phyloP scores from a whole-genome alignment of 1,139 yeast genomes.

The Starmera stellimalicola region DNA sequence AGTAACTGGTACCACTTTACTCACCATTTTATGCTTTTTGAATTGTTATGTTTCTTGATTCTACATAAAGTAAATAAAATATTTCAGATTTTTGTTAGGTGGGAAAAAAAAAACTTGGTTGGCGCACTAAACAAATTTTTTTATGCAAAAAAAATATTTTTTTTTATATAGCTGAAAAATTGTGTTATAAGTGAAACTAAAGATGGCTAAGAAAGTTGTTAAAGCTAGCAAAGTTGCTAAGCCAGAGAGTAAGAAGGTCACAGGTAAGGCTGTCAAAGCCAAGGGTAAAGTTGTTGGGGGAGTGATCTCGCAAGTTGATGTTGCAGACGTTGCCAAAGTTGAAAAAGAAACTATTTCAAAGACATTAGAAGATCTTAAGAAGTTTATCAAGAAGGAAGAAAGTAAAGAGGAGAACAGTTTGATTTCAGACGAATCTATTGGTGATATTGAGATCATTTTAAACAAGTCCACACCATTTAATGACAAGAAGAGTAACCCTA shows the following conservation, averaged over 20 bases:
- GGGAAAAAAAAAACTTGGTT: not conserved
- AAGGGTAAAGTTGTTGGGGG: conserved; percentile 2
- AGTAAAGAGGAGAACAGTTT: conserved; percentile 27
- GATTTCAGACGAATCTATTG: conserved; percentile 40
- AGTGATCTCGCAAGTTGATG: conserved; percentile 17
- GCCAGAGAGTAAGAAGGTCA: not conserved
- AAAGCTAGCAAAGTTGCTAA: not conserved
- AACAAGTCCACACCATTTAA: conserved; percentile 49
- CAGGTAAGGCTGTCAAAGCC: not conserved
- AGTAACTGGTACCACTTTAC: no score
- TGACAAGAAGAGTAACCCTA: conserved; percentile 62
- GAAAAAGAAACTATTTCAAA: conserved; percentile 17
- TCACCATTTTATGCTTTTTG: no score
- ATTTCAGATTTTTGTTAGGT: no score
- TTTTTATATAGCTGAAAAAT: conserved; percentile 8
- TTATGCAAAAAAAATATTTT: conserved; percentile 4
- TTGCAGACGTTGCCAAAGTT: conserved; percentile 13
- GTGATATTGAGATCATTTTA: conserved; percentile 42
- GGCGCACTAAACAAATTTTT: not conserved
- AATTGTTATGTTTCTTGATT: no score
- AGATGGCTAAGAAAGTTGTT: conserved; percentile 7
- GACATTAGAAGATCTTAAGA: conserved; percentile 45
- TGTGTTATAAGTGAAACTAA: conserved; percentile 1
- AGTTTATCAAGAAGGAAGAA: conserved; percentile 30
- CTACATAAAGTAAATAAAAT: no score